phyloP scores from a whole-genome alignment of 2,329 filamentous ascomycete genomes.

The Fonsecaea nubica region DNA sequence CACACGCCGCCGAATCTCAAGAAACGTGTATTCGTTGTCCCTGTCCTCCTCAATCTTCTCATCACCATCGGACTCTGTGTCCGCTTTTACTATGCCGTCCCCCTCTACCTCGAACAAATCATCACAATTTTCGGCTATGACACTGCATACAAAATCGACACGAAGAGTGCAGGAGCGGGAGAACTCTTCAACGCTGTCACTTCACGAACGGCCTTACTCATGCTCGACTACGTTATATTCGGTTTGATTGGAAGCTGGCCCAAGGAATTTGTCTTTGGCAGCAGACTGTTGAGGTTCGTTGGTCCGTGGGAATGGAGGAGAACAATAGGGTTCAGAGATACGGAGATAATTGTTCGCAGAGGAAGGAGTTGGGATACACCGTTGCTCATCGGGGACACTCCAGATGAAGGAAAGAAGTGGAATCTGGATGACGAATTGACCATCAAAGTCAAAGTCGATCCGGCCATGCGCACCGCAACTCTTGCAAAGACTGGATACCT shows the following conservation, averaged over 20 bases:
- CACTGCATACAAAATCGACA: conserved; percentile 71
- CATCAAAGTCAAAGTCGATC: conserved; percentile 63
- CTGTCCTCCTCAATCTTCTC: conserved; percentile 74
- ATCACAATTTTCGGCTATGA: conserved; percentile 68
- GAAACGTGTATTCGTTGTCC: conserved; percentile 80
- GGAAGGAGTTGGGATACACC: conserved; percentile 74
- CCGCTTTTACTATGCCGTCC: conserved; percentile 71
- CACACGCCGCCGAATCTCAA: conserved; percentile 73
- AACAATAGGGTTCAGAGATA: conserved; percentile 71
- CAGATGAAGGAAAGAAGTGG: conserved; percentile 46
- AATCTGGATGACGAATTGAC: conserved; percentile 60
- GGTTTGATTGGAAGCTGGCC: conserved; percentile 77
- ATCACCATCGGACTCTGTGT: conserved; percentile 70
- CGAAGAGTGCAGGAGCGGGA: conserved; percentile 61
- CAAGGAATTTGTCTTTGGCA: conserved; percentile 71
- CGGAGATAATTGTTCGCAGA: conserved; percentile 81
- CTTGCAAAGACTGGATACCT: conserved; percentile 85
- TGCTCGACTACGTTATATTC: conserved; percentile 74
- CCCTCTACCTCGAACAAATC: conserved; percentile 74
- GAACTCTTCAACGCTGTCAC: conserved; percentile 64
- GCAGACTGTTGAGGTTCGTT: conserved; percentile 57
- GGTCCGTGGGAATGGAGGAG: conserved; percentile 77
- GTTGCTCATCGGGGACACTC: conserved; percentile 51
- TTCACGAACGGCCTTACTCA: conserved; percentile 68
- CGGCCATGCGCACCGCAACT: conserved; percentile 71